A percentile compares a stretch with the other conserved stretches of the same genome.
phyloP scores from a whole-genome alignment of 495 filamentous ascomycete genomes.

The Xylona heveae region DNA sequence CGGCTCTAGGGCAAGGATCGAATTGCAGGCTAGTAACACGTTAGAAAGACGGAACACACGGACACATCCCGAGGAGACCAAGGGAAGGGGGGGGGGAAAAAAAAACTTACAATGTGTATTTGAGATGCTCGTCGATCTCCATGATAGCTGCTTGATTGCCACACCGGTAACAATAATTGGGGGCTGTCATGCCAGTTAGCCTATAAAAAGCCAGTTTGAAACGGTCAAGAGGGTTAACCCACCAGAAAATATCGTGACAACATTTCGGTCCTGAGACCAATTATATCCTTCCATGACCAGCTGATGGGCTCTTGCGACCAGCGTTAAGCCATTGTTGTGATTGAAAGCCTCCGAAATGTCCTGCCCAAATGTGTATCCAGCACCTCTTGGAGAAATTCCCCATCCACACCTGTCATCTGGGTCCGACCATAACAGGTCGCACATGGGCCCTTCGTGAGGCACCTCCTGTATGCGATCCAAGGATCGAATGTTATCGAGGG shows the following conservation, averaged over 20 bases:
- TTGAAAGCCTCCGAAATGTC: conserved; percentile 99
- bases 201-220: too few species aligned
- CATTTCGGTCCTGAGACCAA: conserved; percentile 91
- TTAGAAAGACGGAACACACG: conserved; percentile 7
- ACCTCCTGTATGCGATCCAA: conserved; percentile 96
- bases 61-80: conserved; percentile 1
- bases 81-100: background rate
- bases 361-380: conserved; percentile 97
- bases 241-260: conserved; percentile 98
- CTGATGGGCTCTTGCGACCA: conserved; percentile 87
- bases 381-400: conserved; percentile 93
- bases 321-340: conserved; percentile 94
- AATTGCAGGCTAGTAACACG: conserved; percentile 67
- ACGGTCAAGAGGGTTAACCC: conserved; percentile 10
- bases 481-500: conserved; percentile 90
- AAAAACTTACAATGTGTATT: conserved; percentile 93
- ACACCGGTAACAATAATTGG: conserved; percentile 95
- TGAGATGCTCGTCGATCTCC: conserved; percentile 98
- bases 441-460: conserved; percentile 97
- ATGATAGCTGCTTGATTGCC: conserved; percentile 99
- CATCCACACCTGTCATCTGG: conserved; percentile 96
- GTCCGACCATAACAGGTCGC: conserved; percentile 92
- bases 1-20: conserved; percentile 90
- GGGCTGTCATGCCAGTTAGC: too few species aligned
- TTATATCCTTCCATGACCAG: conserved; percentile 98